phyloP scores from a whole-genome alignment of 2,329 filamentous ascomycete species.

The Calcarisporium arbuscula region DNA sequence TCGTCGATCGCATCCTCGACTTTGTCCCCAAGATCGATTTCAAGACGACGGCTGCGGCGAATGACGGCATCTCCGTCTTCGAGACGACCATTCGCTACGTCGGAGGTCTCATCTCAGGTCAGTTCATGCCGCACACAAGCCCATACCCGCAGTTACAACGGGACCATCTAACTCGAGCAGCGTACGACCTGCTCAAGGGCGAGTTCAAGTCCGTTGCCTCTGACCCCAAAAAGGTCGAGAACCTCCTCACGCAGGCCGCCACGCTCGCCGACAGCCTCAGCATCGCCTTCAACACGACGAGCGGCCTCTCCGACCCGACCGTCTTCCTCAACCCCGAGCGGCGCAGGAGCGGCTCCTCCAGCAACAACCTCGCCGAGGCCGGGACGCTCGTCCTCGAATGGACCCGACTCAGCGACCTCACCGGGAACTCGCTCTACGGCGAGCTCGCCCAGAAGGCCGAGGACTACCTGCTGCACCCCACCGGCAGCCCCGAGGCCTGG shows the following conservation, averaged over 20 bases:
- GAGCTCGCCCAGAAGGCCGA: conserved; percentile 61
- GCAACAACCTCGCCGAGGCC: conserved; percentile 68
- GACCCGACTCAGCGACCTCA: conserved; percentile 72
- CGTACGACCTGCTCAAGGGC: conserved; percentile 66
- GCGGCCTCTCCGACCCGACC: conserved; percentile 67
- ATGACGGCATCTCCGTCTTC: conserved; percentile 65
- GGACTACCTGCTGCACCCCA: conserved; percentile 60
- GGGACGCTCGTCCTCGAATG: conserved; percentile 80
- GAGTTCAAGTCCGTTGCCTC: conserved; percentile 48
- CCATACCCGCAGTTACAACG: neutral
- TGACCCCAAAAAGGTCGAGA: conserved; percentile 41
- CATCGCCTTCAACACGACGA: conserved; percentile 71
- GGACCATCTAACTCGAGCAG: conserved; percentile 24
- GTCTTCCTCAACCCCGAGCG: conserved; percentile 52
- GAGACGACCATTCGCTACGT: conserved; percentile 89
- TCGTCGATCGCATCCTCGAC: conserved; percentile 64
- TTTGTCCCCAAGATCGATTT: conserved; percentile 69
- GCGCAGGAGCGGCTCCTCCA: conserved; percentile 39
- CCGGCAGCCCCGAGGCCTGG: conserved; percentile 57
- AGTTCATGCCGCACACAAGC: conserved; percentile 5
- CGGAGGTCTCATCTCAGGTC: conserved; percentile 72
- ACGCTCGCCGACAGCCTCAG: conserved; percentile 66
- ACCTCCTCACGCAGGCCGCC: conserved; percentile 60
- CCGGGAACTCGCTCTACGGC: conserved; percentile 60
- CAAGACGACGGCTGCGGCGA: conserved; percentile 39